Conservation (phyloP, 495 filamentous ascomycete species). For the Trichoderma orchidacearum region DNA sequence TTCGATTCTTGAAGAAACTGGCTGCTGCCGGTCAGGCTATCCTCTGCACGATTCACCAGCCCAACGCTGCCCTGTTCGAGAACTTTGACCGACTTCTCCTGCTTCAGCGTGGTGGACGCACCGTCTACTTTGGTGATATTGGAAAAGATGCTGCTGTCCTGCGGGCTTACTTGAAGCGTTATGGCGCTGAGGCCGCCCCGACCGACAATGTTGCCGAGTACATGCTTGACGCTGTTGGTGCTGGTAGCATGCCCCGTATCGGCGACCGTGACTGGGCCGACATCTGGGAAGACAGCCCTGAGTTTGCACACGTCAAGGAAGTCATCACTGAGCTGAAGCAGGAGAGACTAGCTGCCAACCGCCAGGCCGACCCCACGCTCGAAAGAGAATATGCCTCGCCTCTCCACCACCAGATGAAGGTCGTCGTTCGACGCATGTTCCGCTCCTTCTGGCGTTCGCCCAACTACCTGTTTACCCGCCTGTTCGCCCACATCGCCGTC, state of each 20-base stretch:
- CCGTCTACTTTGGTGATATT: conserved; percentile 59
- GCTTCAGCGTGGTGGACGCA: conserved; percentile 53
- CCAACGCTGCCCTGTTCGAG: conserved; percentile 73
- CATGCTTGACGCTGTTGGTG: conserved; percentile 81
- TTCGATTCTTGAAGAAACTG: conserved; percentile 76
- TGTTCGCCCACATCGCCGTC: conserved; percentile 64
- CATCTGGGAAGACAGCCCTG: conserved; percentile 58
- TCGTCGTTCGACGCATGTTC: conserved; percentile 50
- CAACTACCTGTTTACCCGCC: conserved; percentile 64
- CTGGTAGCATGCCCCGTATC: conserved; percentile 56
- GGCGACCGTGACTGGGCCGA: conserved; percentile 71
- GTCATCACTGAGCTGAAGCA: conserved; percentile 56
- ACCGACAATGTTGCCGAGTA: conserved; percentile 73
- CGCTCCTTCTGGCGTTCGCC: conserved; percentile 60
- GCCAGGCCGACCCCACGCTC: conserved; percentile 19
- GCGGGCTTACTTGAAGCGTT: conserved; percentile 31
- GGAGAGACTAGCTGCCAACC: conserved; percentile 32
- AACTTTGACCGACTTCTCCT: conserved; percentile 61
- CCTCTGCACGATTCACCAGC: conserved; percentile 88
- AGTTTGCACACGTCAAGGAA: conserved; percentile 52
- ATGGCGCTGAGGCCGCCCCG: conserved; percentile 37
- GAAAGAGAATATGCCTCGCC: conserved; percentile 67
- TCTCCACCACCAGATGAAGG: conserved; percentile 53
- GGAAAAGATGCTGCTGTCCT: conserved; percentile 34
- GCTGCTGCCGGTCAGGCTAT: conserved; percentile 75